These are phyloP conservation scores for Ambrosia artemisiifolia DNA, from an alignment of 129 eudicot genomes.

Conservation along the genomic window DNA sequence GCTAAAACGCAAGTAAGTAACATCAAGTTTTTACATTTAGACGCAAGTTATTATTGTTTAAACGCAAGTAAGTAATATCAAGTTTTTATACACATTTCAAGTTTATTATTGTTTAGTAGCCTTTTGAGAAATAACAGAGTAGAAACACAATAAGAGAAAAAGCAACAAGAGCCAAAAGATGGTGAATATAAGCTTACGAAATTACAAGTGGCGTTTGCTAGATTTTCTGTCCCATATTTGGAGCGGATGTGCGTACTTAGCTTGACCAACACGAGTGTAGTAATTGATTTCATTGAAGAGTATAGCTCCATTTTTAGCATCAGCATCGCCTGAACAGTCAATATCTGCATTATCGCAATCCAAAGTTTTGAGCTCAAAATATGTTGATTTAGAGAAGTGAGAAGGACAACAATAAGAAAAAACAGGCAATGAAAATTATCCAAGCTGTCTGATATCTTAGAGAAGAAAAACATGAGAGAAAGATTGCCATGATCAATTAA, in stretches of 20 bases:
- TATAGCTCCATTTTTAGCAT: neutral
- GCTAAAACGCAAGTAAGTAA: too few species aligned
- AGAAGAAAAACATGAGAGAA: too few species aligned
- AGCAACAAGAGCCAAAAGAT: too few species aligned
- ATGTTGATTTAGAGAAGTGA: slow-evolving; percentile 8
- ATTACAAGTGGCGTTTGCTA: too few species aligned
- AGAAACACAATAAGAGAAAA: too few species aligned
- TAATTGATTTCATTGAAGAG: slow-evolving; percentile 4
- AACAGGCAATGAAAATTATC: neutral
- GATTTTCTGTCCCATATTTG: slow-evolving; percentile 26
- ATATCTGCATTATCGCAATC: neutral
- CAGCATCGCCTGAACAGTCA: slow-evolving; percentile 15
- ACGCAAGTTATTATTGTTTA: too few species aligned
- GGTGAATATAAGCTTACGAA: too few species aligned
- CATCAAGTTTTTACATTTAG: too few species aligned
- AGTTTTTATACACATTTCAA: too few species aligned
- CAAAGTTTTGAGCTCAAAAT: slow-evolving; percentile 15
- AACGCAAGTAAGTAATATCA: too few species aligned
- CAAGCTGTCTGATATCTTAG: neutral
- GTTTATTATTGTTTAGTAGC: too few species aligned
- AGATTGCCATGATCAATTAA: neutral
- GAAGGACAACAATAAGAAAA: neutral
- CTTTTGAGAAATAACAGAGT: too few species aligned
- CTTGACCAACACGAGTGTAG: slow-evolving; percentile 20
- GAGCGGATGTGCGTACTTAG: slow-evolving; percentile 8